phyloP scores from a whole-genome alignment of 2,329 filamentous ascomycete species.

The Diaporthe capsici region DNA sequence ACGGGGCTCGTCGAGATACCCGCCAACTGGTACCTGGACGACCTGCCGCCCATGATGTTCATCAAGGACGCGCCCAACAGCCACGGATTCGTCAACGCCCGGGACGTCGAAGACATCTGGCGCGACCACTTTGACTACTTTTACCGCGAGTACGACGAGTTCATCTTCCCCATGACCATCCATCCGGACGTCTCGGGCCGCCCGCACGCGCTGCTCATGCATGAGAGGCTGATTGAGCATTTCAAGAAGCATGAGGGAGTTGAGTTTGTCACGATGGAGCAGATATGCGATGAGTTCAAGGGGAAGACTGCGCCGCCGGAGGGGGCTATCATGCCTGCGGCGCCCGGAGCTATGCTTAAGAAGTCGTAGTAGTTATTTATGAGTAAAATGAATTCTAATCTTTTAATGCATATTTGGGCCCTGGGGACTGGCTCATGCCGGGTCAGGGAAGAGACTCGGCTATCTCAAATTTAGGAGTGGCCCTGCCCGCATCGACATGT shows the following conservation, averaged over 20 bases:
- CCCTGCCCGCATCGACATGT: not conserved
- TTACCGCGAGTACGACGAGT: slow-evolving; percentile 82
- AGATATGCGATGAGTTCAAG: slow-evolving; percentile 83
- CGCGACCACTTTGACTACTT: slow-evolving; percentile 80
- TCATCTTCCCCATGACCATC: slow-evolving; percentile 83
- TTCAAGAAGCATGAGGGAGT: slow-evolving; percentile 69
- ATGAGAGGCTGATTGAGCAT: slow-evolving; percentile 71
- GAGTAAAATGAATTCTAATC: not conserved
- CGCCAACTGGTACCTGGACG: slow-evolving; percentile 73
- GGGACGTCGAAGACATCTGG: slow-evolving; percentile 76
- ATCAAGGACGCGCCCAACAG: slow-evolving; percentile 74
- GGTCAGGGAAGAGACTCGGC: not conserved
- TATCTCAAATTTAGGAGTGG: not conserved
- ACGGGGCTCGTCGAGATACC: slow-evolving; percentile 77
- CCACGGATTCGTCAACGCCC: slow-evolving; percentile 68
- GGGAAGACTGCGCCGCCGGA: slow-evolving; percentile 69
- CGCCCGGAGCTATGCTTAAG: slow-evolving; percentile 65
- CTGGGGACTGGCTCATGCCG: no score
- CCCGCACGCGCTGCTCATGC: slow-evolving; percentile 74
- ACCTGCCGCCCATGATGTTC: slow-evolving; percentile 76
- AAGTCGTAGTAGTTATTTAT: slow-evolving; percentile 44
- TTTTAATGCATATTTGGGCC: not conserved
- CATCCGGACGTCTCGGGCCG: slow-evolving; percentile 80
- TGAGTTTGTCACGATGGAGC: slow-evolving; percentile 78
- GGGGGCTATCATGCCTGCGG: slow-evolving; percentile 73